Evolutionary conservation across 129 eudicot species (phyloP).

Genomic region (Arctium lappa): DNA sequence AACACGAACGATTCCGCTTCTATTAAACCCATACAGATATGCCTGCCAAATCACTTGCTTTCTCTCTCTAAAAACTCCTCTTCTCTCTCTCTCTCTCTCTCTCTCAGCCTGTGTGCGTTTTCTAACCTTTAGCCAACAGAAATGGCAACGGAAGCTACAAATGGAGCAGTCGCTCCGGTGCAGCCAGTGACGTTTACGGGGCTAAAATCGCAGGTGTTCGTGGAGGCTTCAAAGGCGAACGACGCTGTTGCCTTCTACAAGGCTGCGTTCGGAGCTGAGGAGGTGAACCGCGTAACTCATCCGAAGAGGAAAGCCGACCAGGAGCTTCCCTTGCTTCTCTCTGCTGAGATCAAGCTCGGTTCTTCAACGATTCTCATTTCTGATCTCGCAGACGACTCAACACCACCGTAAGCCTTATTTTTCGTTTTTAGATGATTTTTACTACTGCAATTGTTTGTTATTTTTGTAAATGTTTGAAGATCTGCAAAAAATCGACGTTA

Average conservation of each 20-base stretch:
- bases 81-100: constrained; percentile 28
- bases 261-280: constrained; percentile 87
- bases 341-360: constrained; percentile 76
- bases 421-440: not conserved
- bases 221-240: constrained; percentile 56
- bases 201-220: constrained; percentile 56
- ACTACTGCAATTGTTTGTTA: not conserved
- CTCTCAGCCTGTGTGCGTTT: not conserved
- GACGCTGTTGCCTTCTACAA: constrained; percentile 89
- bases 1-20: constrained; percentile 49
- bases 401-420: constrained; percentile 39
- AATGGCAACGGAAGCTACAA: constrained; percentile 51
- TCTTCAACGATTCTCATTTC: constrained; percentile 50
- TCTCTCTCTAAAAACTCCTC: constrained; percentile 1
- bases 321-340: constrained; percentile 67
- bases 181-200: constrained; percentile 53
- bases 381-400: constrained; percentile 48
- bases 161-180: constrained; percentile 30
- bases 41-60: not conserved
- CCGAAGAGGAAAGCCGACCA: constrained; percentile 90
- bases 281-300: constrained; percentile 50
- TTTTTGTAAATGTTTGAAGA: not conserved
- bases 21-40: constrained; percentile 19
- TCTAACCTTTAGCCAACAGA: not conserved
- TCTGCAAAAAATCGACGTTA: not conserved